These are phyloP conservation scores for Tolypocladium endophyticum DNA, from an alignment of 2,329 filamentous ascomycete species.

Conservation along the genomic window DNA sequence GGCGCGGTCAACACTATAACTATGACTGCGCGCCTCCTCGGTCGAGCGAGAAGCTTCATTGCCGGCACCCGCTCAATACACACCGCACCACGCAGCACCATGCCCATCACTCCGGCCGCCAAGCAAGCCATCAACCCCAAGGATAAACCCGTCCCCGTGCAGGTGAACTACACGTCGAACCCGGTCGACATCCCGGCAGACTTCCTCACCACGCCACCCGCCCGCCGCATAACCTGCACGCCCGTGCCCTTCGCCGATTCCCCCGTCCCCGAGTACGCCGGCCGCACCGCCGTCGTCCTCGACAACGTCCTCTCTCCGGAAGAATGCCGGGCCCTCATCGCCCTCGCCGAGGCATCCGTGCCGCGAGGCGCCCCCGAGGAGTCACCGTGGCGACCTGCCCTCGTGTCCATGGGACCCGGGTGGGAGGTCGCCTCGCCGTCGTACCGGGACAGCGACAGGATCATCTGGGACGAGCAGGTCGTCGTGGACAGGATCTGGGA, in stretches of 20 bases:
- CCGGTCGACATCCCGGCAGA: not conserved
- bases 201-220: not conserved
- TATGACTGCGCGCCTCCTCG: not conserved
- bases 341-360: slow-evolving; percentile 42
- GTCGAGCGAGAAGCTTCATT: not conserved
- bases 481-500: slow-evolving; percentile 54
- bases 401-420: slow-evolving; percentile 56
- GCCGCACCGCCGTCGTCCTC: slow-evolving; percentile 45
- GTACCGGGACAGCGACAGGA: slow-evolving; percentile 61
- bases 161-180: slow-evolving; percentile 2
- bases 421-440: slow-evolving; percentile 41
- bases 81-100: not conserved
- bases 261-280: slow-evolving; percentile 38
- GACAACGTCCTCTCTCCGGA: slow-evolving; percentile 42
- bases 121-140: not conserved
- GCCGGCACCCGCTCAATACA: not conserved
- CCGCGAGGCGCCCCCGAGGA: not conserved
- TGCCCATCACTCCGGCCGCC: not conserved
- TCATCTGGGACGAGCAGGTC: slow-evolving; percentile 60
- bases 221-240: slow-evolving; percentile 14
- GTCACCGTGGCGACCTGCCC: slow-evolving; percentile 52
- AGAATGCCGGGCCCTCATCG: slow-evolving; percentile 50
- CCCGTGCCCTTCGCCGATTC: slow-evolving; percentile 42
- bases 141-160: not conserved
- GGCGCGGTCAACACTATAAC: not conserved